phyloP scores from a whole-genome alignment of 1,139 yeast species.

The Pichia sp. region DNA sequence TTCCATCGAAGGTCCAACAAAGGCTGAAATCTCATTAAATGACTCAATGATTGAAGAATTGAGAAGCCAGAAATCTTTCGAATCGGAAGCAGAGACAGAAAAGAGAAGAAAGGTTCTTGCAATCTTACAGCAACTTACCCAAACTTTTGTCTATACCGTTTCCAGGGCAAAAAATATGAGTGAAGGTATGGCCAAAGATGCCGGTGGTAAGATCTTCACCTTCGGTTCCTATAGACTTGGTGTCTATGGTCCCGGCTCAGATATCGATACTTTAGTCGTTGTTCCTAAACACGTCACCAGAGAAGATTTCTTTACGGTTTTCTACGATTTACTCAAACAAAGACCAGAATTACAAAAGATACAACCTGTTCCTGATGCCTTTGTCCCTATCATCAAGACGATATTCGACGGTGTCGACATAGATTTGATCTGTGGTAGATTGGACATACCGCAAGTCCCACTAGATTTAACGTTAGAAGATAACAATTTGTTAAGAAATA shows the following conservation, averaged over 20 bases:
- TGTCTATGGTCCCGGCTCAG: constrained; percentile 97
- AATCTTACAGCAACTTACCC: constrained; percentile 65
- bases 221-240: constrained; percentile 94
- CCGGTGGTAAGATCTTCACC: constrained; percentile 96
- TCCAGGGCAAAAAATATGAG: constrained; percentile 85
- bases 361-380: constrained; percentile 93
- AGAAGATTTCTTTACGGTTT: constrained; percentile 82
- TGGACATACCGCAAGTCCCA: constrained; percentile 84
- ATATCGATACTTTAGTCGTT: constrained; percentile 93
- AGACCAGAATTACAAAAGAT: constrained; percentile 87
- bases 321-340: constrained; percentile 61
- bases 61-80: constrained; percentile 86
- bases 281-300: constrained; percentile 96
- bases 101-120: constrained; percentile 75
- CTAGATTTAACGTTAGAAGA: constrained; percentile 70
- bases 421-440: constrained; percentile 81
- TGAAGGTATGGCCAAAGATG: constrained; percentile 96
- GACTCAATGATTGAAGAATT: constrained; percentile 76
- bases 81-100: constrained; percentile 75
- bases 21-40: constrained; percentile 72
- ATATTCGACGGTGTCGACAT: constrained; percentile 87
- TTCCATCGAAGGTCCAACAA: constrained; percentile 78
- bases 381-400: constrained; percentile 90
- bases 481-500: constrained; percentile 76
- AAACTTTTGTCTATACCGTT: constrained; percentile 81